These are phyloP conservation scores for Xylariaceae sp. DNA, from an alignment of 2,329 filamentous ascomycete genomes.

Conservation along the genomic window DNA sequence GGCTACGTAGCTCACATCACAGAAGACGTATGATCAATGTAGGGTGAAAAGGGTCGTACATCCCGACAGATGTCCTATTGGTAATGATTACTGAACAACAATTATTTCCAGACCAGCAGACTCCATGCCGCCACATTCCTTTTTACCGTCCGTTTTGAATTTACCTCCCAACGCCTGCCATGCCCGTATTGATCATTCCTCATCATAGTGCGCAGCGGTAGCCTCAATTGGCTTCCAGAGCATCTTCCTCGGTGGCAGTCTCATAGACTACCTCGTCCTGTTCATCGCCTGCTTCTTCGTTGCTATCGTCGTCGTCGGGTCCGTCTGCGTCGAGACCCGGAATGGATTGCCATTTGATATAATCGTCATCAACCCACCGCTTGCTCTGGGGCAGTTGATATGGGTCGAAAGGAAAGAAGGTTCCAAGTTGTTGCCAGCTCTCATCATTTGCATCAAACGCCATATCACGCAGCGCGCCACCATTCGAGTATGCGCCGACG, in stretches of 20 bases:
- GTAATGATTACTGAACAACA: too few species aligned
- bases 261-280: conserved; percentile 46
- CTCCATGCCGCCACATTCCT: too few species aligned
- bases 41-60: too few species aligned
- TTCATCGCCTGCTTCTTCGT: conserved; percentile 47
- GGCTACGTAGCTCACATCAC: too few species aligned
- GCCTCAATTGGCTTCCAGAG: conserved; percentile 36
- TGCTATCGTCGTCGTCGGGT: conserved; percentile 52
- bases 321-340: conserved; percentile 60
- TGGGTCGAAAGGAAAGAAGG: conserved; percentile 96
- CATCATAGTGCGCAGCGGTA: conserved; percentile 2
- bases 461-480: conserved; percentile 51
- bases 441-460: conserved; percentile 60
- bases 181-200: conserved; percentile 17
- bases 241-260: conserved; percentile 48
- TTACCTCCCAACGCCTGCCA: conserved; percentile 15
- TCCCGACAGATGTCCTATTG: too few species aligned
- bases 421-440: conserved; percentile 78
- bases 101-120: too few species aligned
- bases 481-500: conserved; percentile 51
- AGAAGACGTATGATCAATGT: too few species aligned
- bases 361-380: conserved; percentile 81
- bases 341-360: conserved; percentile 74
- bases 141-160: too few species aligned
- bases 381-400: conserved; percentile 86